Base-by-base conservation (phyloP, 1,284 basidiomycete species). In the Dichomitus squalens region DNA sequence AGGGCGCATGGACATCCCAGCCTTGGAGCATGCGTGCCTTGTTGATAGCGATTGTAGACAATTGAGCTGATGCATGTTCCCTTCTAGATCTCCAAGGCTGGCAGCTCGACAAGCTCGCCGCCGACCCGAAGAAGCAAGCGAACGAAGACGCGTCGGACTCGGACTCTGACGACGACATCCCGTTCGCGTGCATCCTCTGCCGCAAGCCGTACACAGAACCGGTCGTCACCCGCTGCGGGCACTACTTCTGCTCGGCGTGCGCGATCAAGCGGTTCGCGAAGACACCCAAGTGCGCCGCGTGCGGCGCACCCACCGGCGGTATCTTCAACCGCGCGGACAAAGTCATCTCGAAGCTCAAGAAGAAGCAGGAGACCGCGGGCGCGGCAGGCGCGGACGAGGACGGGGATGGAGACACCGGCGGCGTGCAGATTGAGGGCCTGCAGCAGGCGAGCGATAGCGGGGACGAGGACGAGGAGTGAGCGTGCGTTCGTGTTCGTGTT, bases 151-250 rank as follows among this genome's bases (percentile, higher is more conserved):
- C 85, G 49, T 79, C 80, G 23, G 85, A 86, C 68, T 82, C 81
- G 43, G 83, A 83, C 56, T 31, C 29, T 5, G 83, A 83, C 57
- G 95, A 96, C 71, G 94, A 97, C 72, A 83, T 99, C 38, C 97
- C 97, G 2, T 99, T 98, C 72, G 96, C 97, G 11, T 99, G 97
- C 75, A 82, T 98, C 64, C 90, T 99, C 64, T 98, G 97, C 75
- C 86, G 96, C 57, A 90, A 98, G 71, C 90, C 89, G 50, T 99
- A 96, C 74, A 94, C 89, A 4, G 94, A 98, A 68, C 96, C 96
- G 5, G 85, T 99, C 62, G 93, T 95, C 52, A 99, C 97, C 18
- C 88, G 92, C 52, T 99, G 97, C 73, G 93, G 93, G 2, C 97
- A 99, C 75, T 98, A 98, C 76, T 99, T 96, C 72, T 98, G 96